Conservation (phyloP, 306 rosid species). For the Citrullus amarus region DNA sequence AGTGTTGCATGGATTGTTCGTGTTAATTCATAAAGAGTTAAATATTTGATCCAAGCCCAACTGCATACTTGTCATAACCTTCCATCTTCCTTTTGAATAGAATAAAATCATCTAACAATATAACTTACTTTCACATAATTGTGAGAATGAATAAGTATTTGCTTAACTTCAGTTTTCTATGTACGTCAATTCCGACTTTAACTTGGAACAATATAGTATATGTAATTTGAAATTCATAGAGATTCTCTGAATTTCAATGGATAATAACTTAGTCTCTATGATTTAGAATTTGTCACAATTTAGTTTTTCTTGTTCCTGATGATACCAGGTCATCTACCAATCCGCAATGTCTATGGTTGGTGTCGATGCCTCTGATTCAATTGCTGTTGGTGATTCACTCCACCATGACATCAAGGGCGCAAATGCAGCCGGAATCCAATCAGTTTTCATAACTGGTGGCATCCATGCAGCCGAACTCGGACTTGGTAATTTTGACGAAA, state of each 20-base stretch:
- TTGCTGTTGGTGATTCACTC: conserved; percentile 89
- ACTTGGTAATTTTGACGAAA: conserved; percentile 41
- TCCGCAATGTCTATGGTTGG: conserved; percentile 69
- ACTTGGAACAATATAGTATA: too few species aligned
- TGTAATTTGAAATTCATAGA: neutral
- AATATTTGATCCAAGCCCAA: neutral
- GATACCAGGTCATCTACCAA: conserved; percentile 60
- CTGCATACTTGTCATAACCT: neutral
- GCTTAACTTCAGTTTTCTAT: too few species aligned
- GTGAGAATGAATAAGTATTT: neutral
- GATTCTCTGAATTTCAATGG: neutral
- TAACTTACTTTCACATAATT: neutral
- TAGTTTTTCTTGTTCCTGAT: neutral
- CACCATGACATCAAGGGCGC: conserved; percentile 97
- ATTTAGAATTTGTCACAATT: neutral
- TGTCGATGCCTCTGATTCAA: conserved; percentile 43
- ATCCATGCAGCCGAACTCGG: conserved; percentile 76
- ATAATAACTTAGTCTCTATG: neutral
- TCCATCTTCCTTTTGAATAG: neutral
- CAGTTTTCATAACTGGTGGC: conserved; percentile 65
- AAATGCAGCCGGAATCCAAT: conserved; percentile 60
- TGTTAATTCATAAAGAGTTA: neutral
- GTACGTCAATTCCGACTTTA: too few species aligned
- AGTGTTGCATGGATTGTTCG: neutral
- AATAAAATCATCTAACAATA: neutral